Evolutionary conservation across 2,329 filamentous ascomycete species (phyloP), one percentile per base, ranked within the genome.

Genomic region (Colletotrichum gloeosporioides): DNA sequence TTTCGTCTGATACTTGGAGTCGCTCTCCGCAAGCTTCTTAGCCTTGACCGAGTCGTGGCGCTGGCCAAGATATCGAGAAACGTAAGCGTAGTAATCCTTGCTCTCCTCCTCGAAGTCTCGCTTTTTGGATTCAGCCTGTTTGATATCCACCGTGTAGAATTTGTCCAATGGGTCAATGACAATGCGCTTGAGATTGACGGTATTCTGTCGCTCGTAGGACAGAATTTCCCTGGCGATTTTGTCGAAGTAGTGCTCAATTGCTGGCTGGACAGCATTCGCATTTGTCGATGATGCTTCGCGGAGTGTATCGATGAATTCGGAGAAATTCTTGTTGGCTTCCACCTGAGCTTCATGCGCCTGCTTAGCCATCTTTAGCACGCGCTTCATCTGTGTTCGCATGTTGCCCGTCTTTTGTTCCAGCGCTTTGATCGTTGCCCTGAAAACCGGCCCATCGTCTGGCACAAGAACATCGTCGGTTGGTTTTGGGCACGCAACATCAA

Each of bases 81-180:
- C 95, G 83, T 98, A 99, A 78, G 94, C 93, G 85, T 99, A 99
- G 86, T 98, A 99, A 83, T 99, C 97, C 84, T 98, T 97, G 87
- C 96, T 99, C 84, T 99, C 97, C 82, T 99, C 97, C 78, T 99
- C 97, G 80, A 99, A 99, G 80, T 99, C 97, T 79, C 97, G 95
- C 86, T 97, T 98, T 88, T 99, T 99, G 55, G 94, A 90, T 82
- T 99, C 97, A 31, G 96, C 98, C 84, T 98, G 96, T 85, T 99
- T 99, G 87, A 99, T 99, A 81, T 99, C 98, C 78, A 96, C 90
- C 77, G 95, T 95, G 85, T 99, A 99, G 16, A 99, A 88, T 85
- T 95, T 98, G 79, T 92, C 93, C 79, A 99, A 91, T 1, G 98
- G 98, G 59, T 99, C 97, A 79, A 99, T 98, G 81, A 99, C 96